Evolutionary conservation across 352 stramenopile species (phyloP).

Genomic region (Phytophthora fragariae): DNA sequence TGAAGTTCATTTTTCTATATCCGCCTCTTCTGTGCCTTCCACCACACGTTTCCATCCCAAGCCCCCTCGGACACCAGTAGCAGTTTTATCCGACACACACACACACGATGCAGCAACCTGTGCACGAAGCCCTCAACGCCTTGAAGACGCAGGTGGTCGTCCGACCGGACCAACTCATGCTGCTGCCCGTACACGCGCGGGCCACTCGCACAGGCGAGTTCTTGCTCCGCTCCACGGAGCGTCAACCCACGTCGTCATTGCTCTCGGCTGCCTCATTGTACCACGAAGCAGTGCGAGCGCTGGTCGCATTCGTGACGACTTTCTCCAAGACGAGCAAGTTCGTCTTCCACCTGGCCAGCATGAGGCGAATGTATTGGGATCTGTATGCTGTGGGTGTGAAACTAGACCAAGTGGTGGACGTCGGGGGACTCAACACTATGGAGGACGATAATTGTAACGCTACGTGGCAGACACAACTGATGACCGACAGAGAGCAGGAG

Average conservation of each 20-base stretch:
- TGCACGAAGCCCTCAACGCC: neutral
- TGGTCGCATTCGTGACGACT: slow-evolving; percentile 16
- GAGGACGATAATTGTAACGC: neutral
- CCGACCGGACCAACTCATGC: slow-evolving; percentile 17
- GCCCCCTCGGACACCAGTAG: neutral
- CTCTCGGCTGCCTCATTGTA: neutral
- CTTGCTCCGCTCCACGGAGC: neutral
- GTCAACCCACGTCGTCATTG: neutral
- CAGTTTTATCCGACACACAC: neutral
- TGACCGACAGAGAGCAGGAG: slow-evolving; percentile 17
- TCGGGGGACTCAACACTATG: slow-evolving; percentile 1
- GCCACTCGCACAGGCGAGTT: slow-evolving; percentile 9
- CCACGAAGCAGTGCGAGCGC: neutral
- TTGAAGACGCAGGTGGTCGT: slow-evolving; percentile 7
- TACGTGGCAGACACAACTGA: slow-evolving; percentile 21
- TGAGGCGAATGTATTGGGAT: slow-evolving; percentile 31
- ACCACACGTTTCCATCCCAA: no score
- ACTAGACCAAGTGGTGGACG: slow-evolving; percentile 17
- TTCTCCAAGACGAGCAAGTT: slow-evolving; percentile 32
- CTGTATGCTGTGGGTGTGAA: neutral
- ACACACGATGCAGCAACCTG: neutral
- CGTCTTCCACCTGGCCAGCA: slow-evolving; percentile 36
- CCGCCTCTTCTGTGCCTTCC: no score
- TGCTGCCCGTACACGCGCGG: slow-evolving; percentile 8
- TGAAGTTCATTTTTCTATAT: no score